phyloP scores from a whole-genome alignment of 306 rosid species.

The Corylus heterophylla region DNA sequence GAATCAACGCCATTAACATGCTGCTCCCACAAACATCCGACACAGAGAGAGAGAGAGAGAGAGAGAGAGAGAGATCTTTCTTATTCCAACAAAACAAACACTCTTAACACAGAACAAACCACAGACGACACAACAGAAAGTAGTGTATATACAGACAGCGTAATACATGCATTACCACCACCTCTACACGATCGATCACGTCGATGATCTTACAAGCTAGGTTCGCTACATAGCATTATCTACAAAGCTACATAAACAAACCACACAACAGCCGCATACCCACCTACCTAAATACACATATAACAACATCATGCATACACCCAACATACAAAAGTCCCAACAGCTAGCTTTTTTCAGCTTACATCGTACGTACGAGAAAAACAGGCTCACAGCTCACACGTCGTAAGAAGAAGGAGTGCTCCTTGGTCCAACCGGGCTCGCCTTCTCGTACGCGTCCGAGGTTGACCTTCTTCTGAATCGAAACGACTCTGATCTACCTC shows the following conservation, averaged over 20 bases:
- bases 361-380: no score
- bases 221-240: background rate
- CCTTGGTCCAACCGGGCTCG: conserved; percentile 44
- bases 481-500: conserved; percentile 59
- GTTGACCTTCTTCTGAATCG: conserved; percentile 69
- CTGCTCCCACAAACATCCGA: background rate
- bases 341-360: background rate
- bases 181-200: background rate
- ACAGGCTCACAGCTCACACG: conserved; percentile 35
- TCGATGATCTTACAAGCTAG: background rate
- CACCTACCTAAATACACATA: background rate
- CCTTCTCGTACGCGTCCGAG: conserved; percentile 71
- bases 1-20: background rate
- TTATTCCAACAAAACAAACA: background rate
- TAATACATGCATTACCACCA: background rate
- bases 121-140: background rate
- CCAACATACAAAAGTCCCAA: background rate
- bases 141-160: background rate
- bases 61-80: background rate
- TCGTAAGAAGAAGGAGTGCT: conserved; percentile 70
- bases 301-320: background rate
- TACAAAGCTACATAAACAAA: background rate
- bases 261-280: background rate
- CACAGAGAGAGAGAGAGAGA: background rate
- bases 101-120: background rate